Percentiles rank a stretch among this genome's conserved stretches.
These are phyloP conservation scores for Aspergillus sclerotiicarbonarius DNA, from an alignment of 495 filamentous ascomycete species.

Conservation along the genomic window DNA sequence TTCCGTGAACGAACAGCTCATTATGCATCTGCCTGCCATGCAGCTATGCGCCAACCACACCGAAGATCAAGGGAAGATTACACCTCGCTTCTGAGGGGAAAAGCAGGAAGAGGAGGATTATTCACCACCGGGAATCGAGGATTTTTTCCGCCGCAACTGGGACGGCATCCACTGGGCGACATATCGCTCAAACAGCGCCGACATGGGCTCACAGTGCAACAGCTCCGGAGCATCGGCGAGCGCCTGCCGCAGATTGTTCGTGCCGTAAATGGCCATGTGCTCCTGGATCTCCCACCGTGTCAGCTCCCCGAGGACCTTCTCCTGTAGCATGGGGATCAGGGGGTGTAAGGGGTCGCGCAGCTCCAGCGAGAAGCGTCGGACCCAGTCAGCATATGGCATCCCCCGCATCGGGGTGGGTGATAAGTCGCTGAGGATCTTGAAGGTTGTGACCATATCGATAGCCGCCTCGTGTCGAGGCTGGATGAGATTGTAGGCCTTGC, in stretches of 20 bases:
- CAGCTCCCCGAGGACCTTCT: constrained; percentile 3
- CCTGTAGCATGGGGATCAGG: constrained; percentile 10
- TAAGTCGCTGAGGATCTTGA: neutral
- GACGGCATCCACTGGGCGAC: neutral
- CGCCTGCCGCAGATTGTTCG: constrained; percentile 3
- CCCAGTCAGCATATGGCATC: constrained; percentile 5
- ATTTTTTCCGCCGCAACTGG: no score
- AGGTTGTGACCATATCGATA: neutral
- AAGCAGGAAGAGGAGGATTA: no score
- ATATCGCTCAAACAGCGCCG: neutral
- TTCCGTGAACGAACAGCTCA: no score
- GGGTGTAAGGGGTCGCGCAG: neutral
- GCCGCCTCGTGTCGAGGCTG: constrained; percentile 5
- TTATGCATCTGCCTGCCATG: no score
- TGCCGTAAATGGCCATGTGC: constrained; percentile 11
- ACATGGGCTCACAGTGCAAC: neutral
- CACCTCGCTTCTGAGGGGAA: no score
- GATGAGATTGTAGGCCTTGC: constrained; percentile 17
- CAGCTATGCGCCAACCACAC: no score
- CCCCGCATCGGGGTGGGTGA: neutral
- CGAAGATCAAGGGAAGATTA: no score
- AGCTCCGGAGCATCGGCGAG: neutral
- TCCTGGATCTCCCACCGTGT: constrained; percentile 11
- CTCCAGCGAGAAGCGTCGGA: neutral
- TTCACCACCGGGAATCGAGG: no score